Conservation (phyloP, 768 basidiomycete genomes). For the Ephemerocybe angulata region DNA sequence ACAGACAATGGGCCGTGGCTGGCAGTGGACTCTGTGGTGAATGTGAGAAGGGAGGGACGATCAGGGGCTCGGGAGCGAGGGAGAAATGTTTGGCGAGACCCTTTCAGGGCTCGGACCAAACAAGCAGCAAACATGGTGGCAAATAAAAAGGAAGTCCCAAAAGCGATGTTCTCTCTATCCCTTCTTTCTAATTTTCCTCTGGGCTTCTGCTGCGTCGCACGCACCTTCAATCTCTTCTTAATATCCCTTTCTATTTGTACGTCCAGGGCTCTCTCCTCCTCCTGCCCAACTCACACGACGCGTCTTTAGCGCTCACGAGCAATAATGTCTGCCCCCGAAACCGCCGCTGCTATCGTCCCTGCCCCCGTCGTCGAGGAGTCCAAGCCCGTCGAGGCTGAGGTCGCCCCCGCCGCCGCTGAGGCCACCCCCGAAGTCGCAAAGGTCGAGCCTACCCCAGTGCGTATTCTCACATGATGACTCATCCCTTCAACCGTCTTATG, state of each 20-base stretch:
- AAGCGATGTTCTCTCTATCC: slow-evolving; percentile 42
- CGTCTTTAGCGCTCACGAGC: slow-evolving; percentile 47
- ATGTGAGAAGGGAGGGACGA: slow-evolving; percentile 7
- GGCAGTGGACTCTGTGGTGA: neutral
- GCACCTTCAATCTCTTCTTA: slow-evolving; percentile 58
- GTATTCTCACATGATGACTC: neutral
- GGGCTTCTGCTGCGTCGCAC: slow-evolving; percentile 45
- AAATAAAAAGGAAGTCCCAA: slow-evolving; percentile 43
- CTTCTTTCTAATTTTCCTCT: slow-evolving; percentile 59
- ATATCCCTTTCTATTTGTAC: slow-evolving; percentile 48
- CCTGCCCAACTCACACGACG: slow-evolving; percentile 12
- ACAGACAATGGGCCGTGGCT: neutral
- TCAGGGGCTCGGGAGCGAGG: neutral
- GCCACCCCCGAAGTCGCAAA: slow-evolving; percentile 27
- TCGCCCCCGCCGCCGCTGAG: slow-evolving; percentile 31
- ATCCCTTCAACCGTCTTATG: neutral
- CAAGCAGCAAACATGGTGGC: slow-evolving; percentile 41
- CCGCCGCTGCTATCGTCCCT: slow-evolving; percentile 37
- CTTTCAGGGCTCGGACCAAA: slow-evolving; percentile 41
- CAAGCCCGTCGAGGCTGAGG: slow-evolving; percentile 29
- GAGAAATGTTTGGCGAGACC: slow-evolving; percentile 19
- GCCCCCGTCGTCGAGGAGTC: slow-evolving; percentile 48
- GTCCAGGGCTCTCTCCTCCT: slow-evolving; percentile 13
- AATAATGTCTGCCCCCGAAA: slow-evolving; percentile 84
- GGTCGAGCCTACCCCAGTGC: slow-evolving; percentile 44